Evolutionary conservation across 2,329 filamentous ascomycete species (phyloP).

Genomic region (Verticillium isaacii): DNA sequence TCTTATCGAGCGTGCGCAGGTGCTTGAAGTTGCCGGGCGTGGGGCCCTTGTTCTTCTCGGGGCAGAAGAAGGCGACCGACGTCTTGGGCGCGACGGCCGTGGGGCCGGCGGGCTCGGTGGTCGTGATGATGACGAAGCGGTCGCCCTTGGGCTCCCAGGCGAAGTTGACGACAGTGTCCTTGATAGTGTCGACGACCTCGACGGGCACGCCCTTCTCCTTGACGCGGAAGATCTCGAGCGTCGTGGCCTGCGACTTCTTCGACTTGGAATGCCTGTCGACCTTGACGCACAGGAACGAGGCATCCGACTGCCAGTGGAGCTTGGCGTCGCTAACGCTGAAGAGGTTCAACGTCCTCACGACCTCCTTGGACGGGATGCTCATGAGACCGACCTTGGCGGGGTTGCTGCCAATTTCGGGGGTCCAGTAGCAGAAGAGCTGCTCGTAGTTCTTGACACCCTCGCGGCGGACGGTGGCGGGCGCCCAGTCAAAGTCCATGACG

Average conservation of each 20-base stretch:
- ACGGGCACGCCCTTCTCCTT: constrained; percentile 97
- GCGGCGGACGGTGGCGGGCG: constrained; percentile 73
- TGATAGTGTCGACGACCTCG: constrained; percentile 95
- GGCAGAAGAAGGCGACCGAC: constrained; percentile 90
- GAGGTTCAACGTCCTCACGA: constrained; percentile 89
- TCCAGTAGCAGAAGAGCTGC: constrained; percentile 98
- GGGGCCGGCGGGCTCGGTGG: constrained; percentile 72
- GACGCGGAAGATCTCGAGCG: constrained; percentile 96
- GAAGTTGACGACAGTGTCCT: constrained; percentile 99
- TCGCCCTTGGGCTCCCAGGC: constrained; percentile 98
- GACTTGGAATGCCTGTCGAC: constrained; percentile 98
- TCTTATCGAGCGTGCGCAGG: constrained; percentile 92
- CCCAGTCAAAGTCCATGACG: constrained; percentile 97
- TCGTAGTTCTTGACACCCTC: constrained; percentile 89
- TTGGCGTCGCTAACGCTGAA: constrained; percentile 98
- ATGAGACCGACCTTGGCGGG: constrained; percentile 95
- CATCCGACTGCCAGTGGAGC: constrained; percentile 97
- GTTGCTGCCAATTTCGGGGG: constrained; percentile 95
- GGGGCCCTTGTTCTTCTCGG: constrained; percentile 84
- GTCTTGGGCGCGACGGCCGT: constrained; percentile 90
- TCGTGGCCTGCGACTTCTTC: constrained; percentile 96
- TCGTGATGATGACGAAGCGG: constrained; percentile 95
- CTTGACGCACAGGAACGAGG: constrained; percentile 93
- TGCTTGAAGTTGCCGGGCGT: constrained; percentile 92
- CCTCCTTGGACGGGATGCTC: constrained; percentile 91